Evolutionary conservation across 2,329 filamentous ascomycete species (phyloP).

Genomic region (Teratosphaeria gauchensis): DNA sequence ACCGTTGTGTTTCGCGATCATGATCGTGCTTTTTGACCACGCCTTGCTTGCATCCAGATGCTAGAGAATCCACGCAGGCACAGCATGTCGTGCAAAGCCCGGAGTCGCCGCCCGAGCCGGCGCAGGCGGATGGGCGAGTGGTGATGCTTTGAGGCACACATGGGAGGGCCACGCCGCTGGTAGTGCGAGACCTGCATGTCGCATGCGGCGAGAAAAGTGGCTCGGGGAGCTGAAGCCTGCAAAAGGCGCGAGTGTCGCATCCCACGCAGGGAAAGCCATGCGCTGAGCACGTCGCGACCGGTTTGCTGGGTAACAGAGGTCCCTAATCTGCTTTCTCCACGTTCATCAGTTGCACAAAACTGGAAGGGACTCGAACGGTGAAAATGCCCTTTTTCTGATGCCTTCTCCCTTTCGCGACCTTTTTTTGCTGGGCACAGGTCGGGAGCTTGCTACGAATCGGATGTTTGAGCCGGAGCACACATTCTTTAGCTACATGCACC

Average conservation of each 20-base stretch:
- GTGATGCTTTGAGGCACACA: not conserved
- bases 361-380: not conserved
- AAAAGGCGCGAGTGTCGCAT: conserved; percentile 9
- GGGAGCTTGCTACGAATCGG: not conserved
- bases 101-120: not conserved
- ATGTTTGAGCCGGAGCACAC: not conserved
- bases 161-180: conserved; percentile 5
- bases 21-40: not conserved
- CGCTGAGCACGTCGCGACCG: conserved; percentile 9
- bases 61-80: not conserved
- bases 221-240: conserved; percentile 4
- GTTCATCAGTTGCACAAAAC: conserved; percentile 1
- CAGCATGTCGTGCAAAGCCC: not conserved
- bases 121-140: not conserved
- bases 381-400: conserved; percentile 3
- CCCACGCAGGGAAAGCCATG: conserved; percentile 8
- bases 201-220: conserved; percentile 13
- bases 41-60: not conserved
- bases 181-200: conserved; percentile 9
- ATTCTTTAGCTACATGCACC: not conserved
- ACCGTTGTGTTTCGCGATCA: conserved; percentile 4
- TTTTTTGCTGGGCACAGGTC: not conserved
- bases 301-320: conserved; percentile 1
- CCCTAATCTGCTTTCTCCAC: not conserved
- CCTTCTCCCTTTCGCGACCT: conserved; percentile 5